These are phyloP conservation scores for Auxenochlorella pyrenoidosa DNA, from an alignment of 139 green algal genomes.

Conservation along the genomic window DNA sequence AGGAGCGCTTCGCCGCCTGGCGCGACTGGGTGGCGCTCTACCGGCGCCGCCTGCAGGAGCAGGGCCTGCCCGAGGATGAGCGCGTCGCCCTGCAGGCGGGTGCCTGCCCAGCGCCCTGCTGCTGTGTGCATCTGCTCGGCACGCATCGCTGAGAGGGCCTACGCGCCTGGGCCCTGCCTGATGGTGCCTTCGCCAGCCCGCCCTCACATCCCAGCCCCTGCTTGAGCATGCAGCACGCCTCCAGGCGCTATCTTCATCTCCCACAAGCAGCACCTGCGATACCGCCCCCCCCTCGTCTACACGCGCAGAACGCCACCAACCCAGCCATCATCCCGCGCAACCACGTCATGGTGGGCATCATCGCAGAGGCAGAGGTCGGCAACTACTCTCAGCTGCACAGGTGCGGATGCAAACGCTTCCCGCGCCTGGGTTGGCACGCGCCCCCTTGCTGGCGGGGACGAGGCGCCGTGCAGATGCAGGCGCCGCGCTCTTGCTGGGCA, in stretches of 20 bases:
- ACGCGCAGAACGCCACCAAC: conserved; percentile 65
- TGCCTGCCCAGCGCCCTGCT: not conserved
- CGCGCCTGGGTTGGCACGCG: not conserved
- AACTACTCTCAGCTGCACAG: conserved; percentile 58
- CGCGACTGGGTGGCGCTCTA: conserved; percentile 69
- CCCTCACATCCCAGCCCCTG: too few relatives aligned
- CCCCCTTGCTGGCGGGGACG: too few relatives aligned
- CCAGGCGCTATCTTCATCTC: too few relatives aligned
- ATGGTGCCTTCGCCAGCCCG: too few relatives aligned
- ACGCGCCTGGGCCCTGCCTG: too few relatives aligned
- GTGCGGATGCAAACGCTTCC: not conserved
- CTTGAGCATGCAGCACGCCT: too few relatives aligned
- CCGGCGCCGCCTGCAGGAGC: conserved; percentile 52
- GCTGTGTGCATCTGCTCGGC: not conserved
- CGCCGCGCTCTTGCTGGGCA: too few relatives aligned
- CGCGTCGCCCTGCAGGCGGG: conserved; percentile 53
- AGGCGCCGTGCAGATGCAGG: too few relatives aligned
- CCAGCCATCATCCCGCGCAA: conserved; percentile 87
- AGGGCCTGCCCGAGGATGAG: conserved; percentile 56
- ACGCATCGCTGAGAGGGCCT: not conserved
- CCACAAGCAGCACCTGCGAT: not conserved
- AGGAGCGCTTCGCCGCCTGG: conserved; percentile 64
- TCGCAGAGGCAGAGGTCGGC: conserved; percentile 70
- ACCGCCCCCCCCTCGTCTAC: too few relatives aligned
- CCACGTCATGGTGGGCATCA: conserved; percentile 85